Conservation (phyloP, 1,139 yeast species). For the Lodderomyces jiufengensis region DNA sequence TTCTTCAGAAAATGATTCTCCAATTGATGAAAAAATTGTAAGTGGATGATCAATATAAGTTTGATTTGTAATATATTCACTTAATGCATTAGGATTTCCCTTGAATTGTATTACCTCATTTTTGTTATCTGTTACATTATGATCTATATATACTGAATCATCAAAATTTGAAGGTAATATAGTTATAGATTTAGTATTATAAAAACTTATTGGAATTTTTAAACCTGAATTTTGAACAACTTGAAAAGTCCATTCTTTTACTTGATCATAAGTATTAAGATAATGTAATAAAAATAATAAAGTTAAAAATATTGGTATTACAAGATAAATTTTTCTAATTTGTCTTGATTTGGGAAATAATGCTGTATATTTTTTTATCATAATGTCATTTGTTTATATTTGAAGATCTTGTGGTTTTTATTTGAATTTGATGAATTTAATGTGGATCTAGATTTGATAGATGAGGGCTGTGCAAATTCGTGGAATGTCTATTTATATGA, state of each 20-base stretch:
- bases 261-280: slow-evolving; percentile 3
- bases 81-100: slow-evolving; percentile 1
- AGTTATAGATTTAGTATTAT: neutral
- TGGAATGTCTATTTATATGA: no score
- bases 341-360: slow-evolving; percentile 5
- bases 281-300: slow-evolving; percentile 1
- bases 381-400: neutral
- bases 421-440: neutral
- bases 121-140: slow-evolving; percentile 1
- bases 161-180: slow-evolving; percentile 5
- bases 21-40: slow-evolving; percentile 5
- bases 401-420: neutral
- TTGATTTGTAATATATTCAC: slow-evolving; percentile 3
- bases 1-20: slow-evolving; percentile 1
- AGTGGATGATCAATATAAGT: slow-evolving; percentile 5
- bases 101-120: slow-evolving; percentile 3
- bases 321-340: slow-evolving; percentile 3
- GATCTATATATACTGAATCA: neutral
- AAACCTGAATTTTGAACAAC: neutral
- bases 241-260: slow-evolving; percentile 1
- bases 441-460: no score
- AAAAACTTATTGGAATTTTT: no score
- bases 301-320: slow-evolving; percentile 3
- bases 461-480: no score
- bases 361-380: neutral